Percentiles rank a stretch among this genome's conserved stretches.
Evolutionary conservation across 352 stramenopile genomes (phyloP).

Genomic region (Stramenopiles sp.): DNA sequence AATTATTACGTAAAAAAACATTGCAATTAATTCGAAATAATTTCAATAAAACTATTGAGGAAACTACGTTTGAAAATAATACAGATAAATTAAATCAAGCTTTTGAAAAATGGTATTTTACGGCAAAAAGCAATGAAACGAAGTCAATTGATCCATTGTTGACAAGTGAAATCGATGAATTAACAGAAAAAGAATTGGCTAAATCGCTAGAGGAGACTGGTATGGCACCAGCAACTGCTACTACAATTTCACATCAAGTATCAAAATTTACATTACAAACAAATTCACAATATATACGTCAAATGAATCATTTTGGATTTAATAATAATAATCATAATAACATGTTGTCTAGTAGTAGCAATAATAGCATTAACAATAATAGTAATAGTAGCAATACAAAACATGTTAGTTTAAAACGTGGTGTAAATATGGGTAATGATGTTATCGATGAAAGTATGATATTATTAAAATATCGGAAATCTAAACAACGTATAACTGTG

Average conservation of each 20-base stretch:
- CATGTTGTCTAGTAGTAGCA: no score
- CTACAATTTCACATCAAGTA: neutral
- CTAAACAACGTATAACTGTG: neutral
- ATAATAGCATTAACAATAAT: no score
- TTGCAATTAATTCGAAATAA: neutral
- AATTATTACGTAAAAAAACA: neutral
- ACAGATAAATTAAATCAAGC: neutral
- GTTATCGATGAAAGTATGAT: neutral
- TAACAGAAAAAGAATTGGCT: neutral
- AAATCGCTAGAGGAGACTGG: neutral
- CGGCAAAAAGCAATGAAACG: neutral
- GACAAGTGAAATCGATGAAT: neutral
- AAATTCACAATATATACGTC: neutral
- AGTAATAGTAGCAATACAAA: neutral
- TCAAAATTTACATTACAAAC: neutral
- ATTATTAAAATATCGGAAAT: neutral
- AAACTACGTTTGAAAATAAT: neutral
- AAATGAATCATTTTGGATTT: neutral
- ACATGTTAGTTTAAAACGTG: neutral
- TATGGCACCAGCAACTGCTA: neutral
- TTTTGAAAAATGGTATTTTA: constrained; percentile 1
- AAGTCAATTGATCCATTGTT: neutral
- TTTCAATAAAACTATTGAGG: neutral
- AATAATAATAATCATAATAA: neutral
- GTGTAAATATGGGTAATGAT: neutral